Evolutionary conservation across 176 grass and related monocot species (phyloP), one percentile per base, ranked within the genome.

Genomic region (Rhynchospora breviuscula): DNA sequence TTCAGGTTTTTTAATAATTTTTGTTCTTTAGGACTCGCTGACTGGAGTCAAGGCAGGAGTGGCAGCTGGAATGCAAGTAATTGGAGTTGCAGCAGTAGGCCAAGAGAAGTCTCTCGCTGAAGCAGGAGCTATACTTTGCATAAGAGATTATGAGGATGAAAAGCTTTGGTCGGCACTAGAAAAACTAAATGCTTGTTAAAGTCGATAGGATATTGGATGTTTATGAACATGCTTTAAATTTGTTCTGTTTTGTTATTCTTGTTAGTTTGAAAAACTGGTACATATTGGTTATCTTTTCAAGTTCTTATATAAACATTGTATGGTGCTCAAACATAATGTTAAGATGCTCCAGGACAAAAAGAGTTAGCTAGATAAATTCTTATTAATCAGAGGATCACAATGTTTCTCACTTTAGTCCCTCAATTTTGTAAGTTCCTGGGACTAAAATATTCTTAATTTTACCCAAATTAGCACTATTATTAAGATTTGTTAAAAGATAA

Each of bases 101-200:
- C 79, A 87, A 56, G 90, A 95, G 89, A 73, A 73, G 12, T 88
- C 74, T 51, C 76, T 95, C 8, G 8, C 63, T 1, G 80, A 87
- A n/a, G 79, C 87, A 6, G 95, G 90, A 51, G 95, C 91, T 2
- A 77, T 81, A 0, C 85, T 95, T 40, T 90, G 92, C 25, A 87
- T 93, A 80, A 91, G 86, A 68, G 87, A 93, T 87, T 98, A 95
- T 76, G 52, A 86, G 21, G 93, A 98, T 17, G 63, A 71, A 56
- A 88, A 83, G 75, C 91, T 98, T 62, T 93, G 89, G 92, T 79
- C 23, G 3, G 84, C 79, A 22, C 12, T 98, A 67, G 75, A 89
- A 22, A 86, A 84, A 8, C 26, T 89, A 18, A 63, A 86, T 51
- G 5, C 70, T 25, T 6, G 18, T 8, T n/a, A 64, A 81, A 81